Evolutionary conservation across 2,329 filamentous ascomycete genomes (phyloP).

Genomic region (Exserohilum turcica): DNA sequence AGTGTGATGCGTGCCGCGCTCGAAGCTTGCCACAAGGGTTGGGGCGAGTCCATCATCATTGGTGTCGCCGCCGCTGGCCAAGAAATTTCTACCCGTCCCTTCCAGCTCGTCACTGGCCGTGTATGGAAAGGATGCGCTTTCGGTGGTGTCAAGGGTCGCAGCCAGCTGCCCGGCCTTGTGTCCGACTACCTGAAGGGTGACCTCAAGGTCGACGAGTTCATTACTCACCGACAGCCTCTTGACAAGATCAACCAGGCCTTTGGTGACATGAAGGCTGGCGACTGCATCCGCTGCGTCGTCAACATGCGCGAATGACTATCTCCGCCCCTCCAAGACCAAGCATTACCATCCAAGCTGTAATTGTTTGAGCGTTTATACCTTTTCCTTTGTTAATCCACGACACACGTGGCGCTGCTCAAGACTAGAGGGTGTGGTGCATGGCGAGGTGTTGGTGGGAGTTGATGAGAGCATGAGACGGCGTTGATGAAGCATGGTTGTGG

Average conservation of each 20-base stretch:
- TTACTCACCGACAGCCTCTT: conserved; percentile 89
- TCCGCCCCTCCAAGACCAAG: conserved; percentile 12
- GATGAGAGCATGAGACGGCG: conserved; percentile 16
- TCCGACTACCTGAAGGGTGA: conserved; percentile 85
- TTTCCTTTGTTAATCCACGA: conserved; percentile 1
- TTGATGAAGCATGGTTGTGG: conserved; percentile 11
- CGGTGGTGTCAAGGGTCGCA: conserved; percentile 95
- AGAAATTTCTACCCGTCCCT: conserved; percentile 92
- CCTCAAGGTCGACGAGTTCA: conserved; percentile 99
- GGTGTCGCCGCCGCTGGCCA: conserved; percentile 95
- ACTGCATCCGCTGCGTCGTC: conserved; percentile 95
- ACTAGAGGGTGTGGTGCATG: conserved; percentile 10
- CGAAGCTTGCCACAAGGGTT: conserved; percentile 98
- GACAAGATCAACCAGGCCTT: conserved; percentile 88
- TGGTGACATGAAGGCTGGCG: conserved; percentile 90
- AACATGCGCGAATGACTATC: conserved; percentile 57
- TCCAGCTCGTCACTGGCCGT: conserved; percentile 97
- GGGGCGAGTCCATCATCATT: conserved; percentile 97
- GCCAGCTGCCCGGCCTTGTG: conserved; percentile 85
- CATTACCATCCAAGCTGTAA: conserved; percentile 7
- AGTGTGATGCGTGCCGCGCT: conserved; percentile 93
- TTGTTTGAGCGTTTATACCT: conserved; percentile 4
- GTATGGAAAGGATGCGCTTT: conserved; percentile 99
- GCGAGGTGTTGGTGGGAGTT: conserved; percentile 8
- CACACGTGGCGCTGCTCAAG: conserved; percentile 1